These are phyloP conservation scores for Zymoseptoria pseudotritici DNA, from an alignment of 2,329 filamentous ascomycete genomes.

Conservation along the genomic window DNA sequence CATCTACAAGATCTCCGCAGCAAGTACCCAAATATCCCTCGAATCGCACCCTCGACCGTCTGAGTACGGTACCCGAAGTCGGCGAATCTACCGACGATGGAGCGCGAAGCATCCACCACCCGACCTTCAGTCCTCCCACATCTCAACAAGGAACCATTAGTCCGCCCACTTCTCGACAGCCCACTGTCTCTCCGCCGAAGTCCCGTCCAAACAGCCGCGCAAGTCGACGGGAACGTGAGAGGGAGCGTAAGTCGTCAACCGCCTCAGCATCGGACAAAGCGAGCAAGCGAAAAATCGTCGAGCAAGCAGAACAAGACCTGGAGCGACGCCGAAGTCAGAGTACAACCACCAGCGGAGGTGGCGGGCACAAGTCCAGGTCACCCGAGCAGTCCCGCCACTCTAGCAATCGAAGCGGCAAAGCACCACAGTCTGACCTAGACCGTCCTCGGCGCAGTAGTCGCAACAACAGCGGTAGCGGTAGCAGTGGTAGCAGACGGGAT, in stretches of 20 bases:
- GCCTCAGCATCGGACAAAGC: slow-evolving; percentile 26
- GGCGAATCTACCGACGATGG: slow-evolving; percentile 12
- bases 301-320: slow-evolving; percentile 24
- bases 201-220: slow-evolving; percentile 23
- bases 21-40: slow-evolving; percentile 9
- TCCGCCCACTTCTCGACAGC: slow-evolving; percentile 3
- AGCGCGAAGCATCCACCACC: slow-evolving; percentile 10
- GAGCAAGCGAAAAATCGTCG: slow-evolving; percentile 25
- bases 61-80: slow-evolving; percentile 29
- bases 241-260: slow-evolving; percentile 13
- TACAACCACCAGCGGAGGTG: slow-evolving; percentile 5
- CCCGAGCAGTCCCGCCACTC: neutral
- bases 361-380: neutral
- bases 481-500: neutral
- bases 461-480: neutral
- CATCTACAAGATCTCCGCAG: neutral
- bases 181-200: slow-evolving; percentile 14
- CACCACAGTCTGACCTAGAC: neutral
- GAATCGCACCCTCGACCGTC: slow-evolving; percentile 23
- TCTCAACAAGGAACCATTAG: slow-evolving; percentile 5
- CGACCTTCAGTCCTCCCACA: slow-evolving; percentile 1
- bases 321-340: slow-evolving; percentile 17
- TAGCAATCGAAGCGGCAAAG: slow-evolving; percentile 2
- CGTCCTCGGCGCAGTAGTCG: neutral
- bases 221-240: slow-evolving; percentile 12